Base-by-base conservation (phyloP, 2,329 filamentous ascomycete species). In the Diaporthe sp. region DNA sequence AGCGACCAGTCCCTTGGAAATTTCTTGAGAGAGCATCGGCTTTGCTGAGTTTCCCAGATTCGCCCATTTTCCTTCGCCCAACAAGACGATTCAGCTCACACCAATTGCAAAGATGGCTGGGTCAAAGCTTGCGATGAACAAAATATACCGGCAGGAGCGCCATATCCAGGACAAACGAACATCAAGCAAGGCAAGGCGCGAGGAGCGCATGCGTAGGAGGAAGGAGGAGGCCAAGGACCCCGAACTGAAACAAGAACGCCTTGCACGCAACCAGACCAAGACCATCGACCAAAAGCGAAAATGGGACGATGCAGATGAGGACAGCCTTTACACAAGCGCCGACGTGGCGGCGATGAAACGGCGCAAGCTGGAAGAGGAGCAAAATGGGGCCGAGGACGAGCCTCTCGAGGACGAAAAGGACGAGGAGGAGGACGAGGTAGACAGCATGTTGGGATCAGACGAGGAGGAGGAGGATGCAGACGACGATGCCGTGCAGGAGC, bases 261-360 rank as follows among this genome's bases (percentile, higher is more conserved):
- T 96, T 76, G 92, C 91, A 75, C 91, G 90, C 78, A 98, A 98
- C 85, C 89, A 95, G 57, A 94, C 97, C 0, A 83, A 91, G 72
- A 97, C 95, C 0, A 89, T 98, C 74, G 96, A 98, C 79, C 91
- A 92, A 79, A 98, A 98, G 87, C 91, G 97, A 82, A 92, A 95
- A 42, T 98, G 95, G 95, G 96, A 98, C 80, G 92, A 96, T 70
- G 90, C 90, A 67, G 92, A 92, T 64, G 83, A 88, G 66, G 90
- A 92, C 77, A 88, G 85, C 66, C 85, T 91, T 8, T 88, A 87
- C 76, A 84, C 85, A 19, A 85, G 86, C 77, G 89, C 92, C 42
- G 89, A 92, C 76, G 84, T 92, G 72, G 88, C 91, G 78, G 86
- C 89, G 80, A 81, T 91, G 78, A 92, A 90, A 84, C 86, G 87